phyloP scores from a whole-genome alignment of 169 alveolate species.

The Cryptosporidium sp. region DNA sequence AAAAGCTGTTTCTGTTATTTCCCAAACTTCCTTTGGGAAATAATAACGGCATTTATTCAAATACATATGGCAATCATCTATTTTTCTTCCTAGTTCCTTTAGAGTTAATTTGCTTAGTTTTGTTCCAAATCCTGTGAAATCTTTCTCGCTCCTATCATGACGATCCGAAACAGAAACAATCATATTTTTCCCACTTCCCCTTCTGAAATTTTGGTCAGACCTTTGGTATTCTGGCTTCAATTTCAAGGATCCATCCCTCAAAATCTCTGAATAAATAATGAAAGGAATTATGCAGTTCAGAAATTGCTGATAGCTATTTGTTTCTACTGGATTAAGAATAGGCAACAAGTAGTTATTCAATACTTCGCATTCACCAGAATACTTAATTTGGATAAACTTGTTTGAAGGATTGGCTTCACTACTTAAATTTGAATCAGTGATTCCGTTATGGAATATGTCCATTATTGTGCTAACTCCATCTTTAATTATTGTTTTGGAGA shows the following conservation, averaged over 20 bases:
- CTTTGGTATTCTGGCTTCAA: slow-evolving; percentile 15
- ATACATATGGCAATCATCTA: slow-evolving; percentile 66
- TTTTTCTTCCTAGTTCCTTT: slow-evolving; percentile 38
- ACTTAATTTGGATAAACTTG: slow-evolving; percentile 47
- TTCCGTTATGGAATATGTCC: background rate
- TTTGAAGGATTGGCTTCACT: slow-evolving; percentile 6
- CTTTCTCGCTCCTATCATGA: background rate
- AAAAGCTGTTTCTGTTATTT: slow-evolving; percentile 65
- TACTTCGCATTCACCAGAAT: slow-evolving; percentile 62
- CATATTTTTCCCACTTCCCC: background rate
- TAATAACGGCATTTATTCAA: slow-evolving; percentile 58
- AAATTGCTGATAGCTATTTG: slow-evolving; percentile 53
- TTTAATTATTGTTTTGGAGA: background rate
- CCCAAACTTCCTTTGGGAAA: slow-evolving; percentile 73
- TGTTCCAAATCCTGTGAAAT: background rate
- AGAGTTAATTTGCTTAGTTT: slow-evolving; percentile 3
- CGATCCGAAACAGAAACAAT: background rate
- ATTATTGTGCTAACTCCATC: background rate
- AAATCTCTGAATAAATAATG: slow-evolving; percentile 45
- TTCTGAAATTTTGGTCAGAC: background rate
- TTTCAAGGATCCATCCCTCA: slow-evolving; percentile 23
- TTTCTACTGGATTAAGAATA: slow-evolving; percentile 46
- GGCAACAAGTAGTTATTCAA: slow-evolving; percentile 30
- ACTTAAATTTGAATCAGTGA: background rate
- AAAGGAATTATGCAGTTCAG: slow-evolving; percentile 63